These are phyloP conservation scores for Ziziphus jujuba DNA, from an alignment of 306 rosid species.

Conservation along the genomic window DNA sequence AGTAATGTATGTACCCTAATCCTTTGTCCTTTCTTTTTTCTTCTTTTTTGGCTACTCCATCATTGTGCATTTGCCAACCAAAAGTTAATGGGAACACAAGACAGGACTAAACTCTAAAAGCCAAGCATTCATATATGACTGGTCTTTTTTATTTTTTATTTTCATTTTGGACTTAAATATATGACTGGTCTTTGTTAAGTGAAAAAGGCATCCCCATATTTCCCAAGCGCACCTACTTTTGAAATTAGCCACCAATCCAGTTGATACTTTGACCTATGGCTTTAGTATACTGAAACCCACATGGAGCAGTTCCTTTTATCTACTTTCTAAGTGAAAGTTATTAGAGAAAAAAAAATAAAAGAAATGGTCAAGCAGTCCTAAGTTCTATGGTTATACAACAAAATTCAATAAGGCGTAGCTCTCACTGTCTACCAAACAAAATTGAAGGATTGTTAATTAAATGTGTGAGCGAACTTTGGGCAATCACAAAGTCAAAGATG, in stretches of 20 bases:
- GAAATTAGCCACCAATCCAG: conserved; percentile 35
- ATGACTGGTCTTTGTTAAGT: conserved; percentile 37
- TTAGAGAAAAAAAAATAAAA: too few relatives aligned
- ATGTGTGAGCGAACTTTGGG: neutral
- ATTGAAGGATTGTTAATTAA: neutral
- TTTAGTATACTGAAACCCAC: conserved; percentile 46
- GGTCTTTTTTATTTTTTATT: too few relatives aligned
- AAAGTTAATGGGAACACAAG: conserved; percentile 23
- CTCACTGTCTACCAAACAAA: neutral
- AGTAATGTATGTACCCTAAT: neutral
- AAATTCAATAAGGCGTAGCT: too few relatives aligned
- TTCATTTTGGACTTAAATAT: neutral
- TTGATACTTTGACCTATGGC: conserved; percentile 35
- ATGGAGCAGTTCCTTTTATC: conserved; percentile 35
- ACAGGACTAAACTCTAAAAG: conserved; percentile 15
- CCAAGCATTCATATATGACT: conserved; percentile 8
- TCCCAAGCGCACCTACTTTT: conserved; percentile 42
- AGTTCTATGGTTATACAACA: neutral
- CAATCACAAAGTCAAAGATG: neutral
- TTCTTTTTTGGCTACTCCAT: conserved; percentile 2
- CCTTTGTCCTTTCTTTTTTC: neutral
- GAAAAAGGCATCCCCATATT: conserved; percentile 20
- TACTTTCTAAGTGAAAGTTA: neutral
- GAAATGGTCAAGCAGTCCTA: neutral
- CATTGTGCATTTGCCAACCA: conserved; percentile 6